phyloP scores from a whole-genome alignment of 768 basidiomycete genomes.

The Amanita rubescens region DNA sequence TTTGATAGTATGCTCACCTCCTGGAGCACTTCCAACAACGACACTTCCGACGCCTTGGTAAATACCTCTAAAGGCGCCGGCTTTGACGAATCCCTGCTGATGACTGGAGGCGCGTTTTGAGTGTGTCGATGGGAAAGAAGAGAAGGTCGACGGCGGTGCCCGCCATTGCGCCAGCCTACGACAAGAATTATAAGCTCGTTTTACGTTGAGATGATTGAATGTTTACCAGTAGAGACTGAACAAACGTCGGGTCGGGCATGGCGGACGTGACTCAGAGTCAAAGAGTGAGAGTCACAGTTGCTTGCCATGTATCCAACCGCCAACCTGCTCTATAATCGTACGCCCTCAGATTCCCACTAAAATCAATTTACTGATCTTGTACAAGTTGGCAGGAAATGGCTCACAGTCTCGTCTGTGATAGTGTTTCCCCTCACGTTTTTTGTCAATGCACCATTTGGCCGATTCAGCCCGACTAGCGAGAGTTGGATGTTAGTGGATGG shows the following conservation, averaged over 20 bases:
- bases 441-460: constrained; percentile 75
- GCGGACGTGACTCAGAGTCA: too few relatives aligned
- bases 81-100: constrained; percentile 70
- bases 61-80: constrained; percentile 85
- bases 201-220: not conserved
- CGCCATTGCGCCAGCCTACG: constrained; percentile 81
- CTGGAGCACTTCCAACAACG: constrained; percentile 90
- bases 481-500: constrained; percentile 53
- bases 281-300: too few relatives aligned
- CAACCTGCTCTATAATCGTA: too few relatives aligned
- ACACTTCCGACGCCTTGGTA: constrained; percentile 95
- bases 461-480: constrained; percentile 49
- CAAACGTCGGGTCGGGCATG: constrained; percentile 27
- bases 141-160: constrained; percentile 91
- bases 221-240: constrained; percentile 40
- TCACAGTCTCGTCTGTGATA: constrained; percentile 32
- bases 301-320: too few relatives aligned
- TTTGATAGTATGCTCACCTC: constrained; percentile 51
- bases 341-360: too few relatives aligned
- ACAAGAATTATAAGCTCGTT: not conserved
- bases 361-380: too few relatives aligned
- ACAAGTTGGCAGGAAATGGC: constrained; percentile 34
- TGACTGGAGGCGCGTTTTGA: constrained; percentile 94
- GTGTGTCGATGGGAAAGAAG: constrained; percentile 94
- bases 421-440: constrained; percentile 34